phyloP scores from a whole-genome alignment of 805 yeast species.

The Candida orba region DNA sequence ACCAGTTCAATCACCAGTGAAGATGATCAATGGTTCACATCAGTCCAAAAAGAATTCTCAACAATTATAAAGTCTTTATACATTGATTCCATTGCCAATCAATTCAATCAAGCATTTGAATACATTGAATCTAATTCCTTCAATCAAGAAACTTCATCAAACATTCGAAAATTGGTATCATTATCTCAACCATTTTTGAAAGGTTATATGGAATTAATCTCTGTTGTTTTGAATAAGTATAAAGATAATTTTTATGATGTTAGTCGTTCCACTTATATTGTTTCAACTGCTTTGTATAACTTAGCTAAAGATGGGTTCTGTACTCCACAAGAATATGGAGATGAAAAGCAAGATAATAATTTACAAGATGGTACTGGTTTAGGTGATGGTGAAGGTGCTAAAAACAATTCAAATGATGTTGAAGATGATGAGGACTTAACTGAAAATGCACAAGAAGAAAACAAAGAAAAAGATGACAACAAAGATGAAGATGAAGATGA shows the following conservation, averaged over 20 bases:
- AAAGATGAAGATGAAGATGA: constrained; percentile 53
- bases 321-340: constrained; percentile 71
- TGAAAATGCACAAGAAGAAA: constrained; percentile 61
- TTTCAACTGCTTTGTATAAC: constrained; percentile 47
- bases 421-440: constrained; percentile 88
- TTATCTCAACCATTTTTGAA: constrained; percentile 57
- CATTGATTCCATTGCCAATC: constrained; percentile 27
- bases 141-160: constrained; percentile 28
- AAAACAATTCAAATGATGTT: constrained; percentile 72
- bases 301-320: constrained; percentile 84
- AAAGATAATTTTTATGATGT: constrained; percentile 43
- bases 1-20: constrained; percentile 27
- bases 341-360: constrained; percentile 56
- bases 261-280: constrained; percentile 54
- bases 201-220: constrained; percentile 48
- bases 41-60: constrained; percentile 38
- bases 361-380: constrained; percentile 83
- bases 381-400: constrained; percentile 90
- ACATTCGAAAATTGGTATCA: constrained; percentile 41
- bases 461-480: constrained; percentile 65
- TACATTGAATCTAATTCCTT: constrained; percentile 32
- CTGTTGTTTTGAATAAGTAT: constrained; percentile 35
- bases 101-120: constrained; percentile 30
- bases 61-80: constrained; percentile 38
- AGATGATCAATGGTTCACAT: constrained; percentile 63